Percentiles rank a stretch among this genome's conserved stretches.
Conservation (phyloP, 495 filamentous ascomycete genomes). For the Podospora anserina region DNA sequence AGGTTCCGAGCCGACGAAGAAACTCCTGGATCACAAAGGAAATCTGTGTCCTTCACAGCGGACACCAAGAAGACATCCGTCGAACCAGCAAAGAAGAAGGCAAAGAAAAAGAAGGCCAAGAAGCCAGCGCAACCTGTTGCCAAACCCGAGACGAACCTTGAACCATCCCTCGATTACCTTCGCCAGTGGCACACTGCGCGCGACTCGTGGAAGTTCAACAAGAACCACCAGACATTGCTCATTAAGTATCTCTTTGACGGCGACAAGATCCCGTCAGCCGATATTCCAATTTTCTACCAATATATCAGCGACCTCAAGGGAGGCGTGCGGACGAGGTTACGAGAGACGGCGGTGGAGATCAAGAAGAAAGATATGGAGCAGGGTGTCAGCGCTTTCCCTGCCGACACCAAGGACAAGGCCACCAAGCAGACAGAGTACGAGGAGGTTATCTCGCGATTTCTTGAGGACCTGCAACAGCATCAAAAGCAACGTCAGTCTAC, state of each 20-base stretch:
- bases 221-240: conserved; percentile 75
- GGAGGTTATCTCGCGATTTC: conserved; percentile 49
- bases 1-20: conserved; percentile 25
- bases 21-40: conserved; percentile 37
- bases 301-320: conserved; percentile 75
- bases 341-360: conserved; percentile 58
- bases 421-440: conserved; percentile 52
- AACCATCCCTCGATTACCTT: conserved; percentile 70
- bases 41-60: conserved; percentile 75
- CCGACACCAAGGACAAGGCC: conserved; percentile 42
- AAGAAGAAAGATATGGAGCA: conserved; percentile 49
- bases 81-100: conserved; percentile 17
- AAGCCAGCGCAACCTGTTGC: conserved; percentile 32
- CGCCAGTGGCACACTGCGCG: conserved; percentile 63
- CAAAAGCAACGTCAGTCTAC: conserved; percentile 16
- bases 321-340: conserved; percentile 58
- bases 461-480: conserved; percentile 32
- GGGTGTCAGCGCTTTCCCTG: conserved; percentile 39
- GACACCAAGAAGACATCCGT: conserved; percentile 54
- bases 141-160: conserved; percentile 42
- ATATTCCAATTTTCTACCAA: conserved; percentile 60
- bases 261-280: conserved; percentile 58
- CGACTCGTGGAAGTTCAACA: conserved; percentile 86
- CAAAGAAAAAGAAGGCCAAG: conserved; percentile 39
- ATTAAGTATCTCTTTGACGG: conserved; percentile 76